Evolutionary conservation across 2,329 filamentous ascomycete species (phyloP), one percentile per base, ranked within the genome.

Genomic region (Fusarium tricinctum): DNA sequence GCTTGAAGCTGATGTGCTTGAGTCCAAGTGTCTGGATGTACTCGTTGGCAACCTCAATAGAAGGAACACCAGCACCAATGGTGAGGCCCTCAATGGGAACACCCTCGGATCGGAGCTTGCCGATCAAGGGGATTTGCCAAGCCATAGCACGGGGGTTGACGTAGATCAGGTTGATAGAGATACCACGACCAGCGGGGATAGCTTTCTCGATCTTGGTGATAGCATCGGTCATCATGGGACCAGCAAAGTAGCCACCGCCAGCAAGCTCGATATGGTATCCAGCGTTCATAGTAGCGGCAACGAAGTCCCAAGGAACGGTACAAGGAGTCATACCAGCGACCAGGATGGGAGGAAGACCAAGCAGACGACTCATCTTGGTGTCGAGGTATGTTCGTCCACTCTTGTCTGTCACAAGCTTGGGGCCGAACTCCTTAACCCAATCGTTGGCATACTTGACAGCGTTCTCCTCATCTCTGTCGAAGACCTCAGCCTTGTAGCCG

Each of bases 371-470:
- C 91, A 97, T 96, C 84, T 97, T 97, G 66, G 96, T 99, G 78
- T 98, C 94, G 46, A 99, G 93, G 72, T 92, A 97, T 3, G 93
- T 97, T 76, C 94, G 88, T 20, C 96, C 96, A 58, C 88, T 89
- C 13, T 94, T 95, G 15, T 92, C 97, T 81, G 93, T 96, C 73
- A 97, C 90, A 43, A 99, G 86, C 62, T 90, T 91, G n/a, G 97
- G 96, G 12, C 95, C 94, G 77, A 96, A 94, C 79, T 97, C 94
- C 81, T 97, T 97, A 59, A 99, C 94, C 97, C 97, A 99, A 80
- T 99, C 93, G 30, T 94, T 91, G 48, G 96, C 95, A 78, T 94
- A 98, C 79, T 94, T 96, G 75, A 99, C 91, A 7, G 96, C 94
- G 75, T 97, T 89, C 77, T 97, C 93, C 75, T 94, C 93, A 77